Conservation (phyloP, 352 stramenopile genomes). For the Globisporangium middletonii region DNA sequence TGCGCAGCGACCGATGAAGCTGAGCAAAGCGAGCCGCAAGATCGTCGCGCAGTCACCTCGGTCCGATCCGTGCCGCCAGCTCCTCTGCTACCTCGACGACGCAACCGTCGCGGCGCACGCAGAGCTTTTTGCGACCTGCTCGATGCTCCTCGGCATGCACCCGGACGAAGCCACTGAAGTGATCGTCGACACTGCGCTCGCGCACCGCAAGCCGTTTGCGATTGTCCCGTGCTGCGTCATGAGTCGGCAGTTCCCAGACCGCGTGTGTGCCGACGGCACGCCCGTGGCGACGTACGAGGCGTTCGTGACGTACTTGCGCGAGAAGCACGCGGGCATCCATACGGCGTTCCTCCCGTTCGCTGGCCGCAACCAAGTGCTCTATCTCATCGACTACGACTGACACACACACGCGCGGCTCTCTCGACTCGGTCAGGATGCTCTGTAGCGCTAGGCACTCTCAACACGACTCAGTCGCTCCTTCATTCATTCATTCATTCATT, state of each 20-base stretch:
- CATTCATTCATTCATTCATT: no score
- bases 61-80: slow-evolving; percentile 38
- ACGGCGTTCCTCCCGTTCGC: slow-evolving; percentile 69
- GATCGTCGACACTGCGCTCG: slow-evolving; percentile 91
- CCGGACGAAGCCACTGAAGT: slow-evolving; percentile 94
- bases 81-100: slow-evolving; percentile 55
- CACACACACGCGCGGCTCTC: neutral
- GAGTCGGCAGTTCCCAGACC: slow-evolving; percentile 88
- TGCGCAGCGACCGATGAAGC: slow-evolving; percentile 67
- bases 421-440: neutral
- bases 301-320: slow-evolving; percentile 75
- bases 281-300: slow-evolving; percentile 75
- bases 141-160: slow-evolving; percentile 92
- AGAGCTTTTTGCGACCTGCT: slow-evolving; percentile 71
- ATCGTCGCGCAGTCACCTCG: slow-evolving; percentile 42
- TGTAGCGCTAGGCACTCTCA: neutral
- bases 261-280: slow-evolving; percentile 44
- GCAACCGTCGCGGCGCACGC: slow-evolving; percentile 38
- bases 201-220: slow-evolving; percentile 89
- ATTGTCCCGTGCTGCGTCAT: slow-evolving; percentile 97
- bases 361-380: slow-evolving; percentile 83
- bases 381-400: slow-evolving; percentile 53
- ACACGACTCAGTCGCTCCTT: neutral
- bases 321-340: slow-evolving; percentile 69
- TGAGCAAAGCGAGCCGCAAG: slow-evolving; percentile 67